Evolutionary conservation across 1,139 yeast species (phyloP).

Genomic region (Kodamaea sp.): DNA sequence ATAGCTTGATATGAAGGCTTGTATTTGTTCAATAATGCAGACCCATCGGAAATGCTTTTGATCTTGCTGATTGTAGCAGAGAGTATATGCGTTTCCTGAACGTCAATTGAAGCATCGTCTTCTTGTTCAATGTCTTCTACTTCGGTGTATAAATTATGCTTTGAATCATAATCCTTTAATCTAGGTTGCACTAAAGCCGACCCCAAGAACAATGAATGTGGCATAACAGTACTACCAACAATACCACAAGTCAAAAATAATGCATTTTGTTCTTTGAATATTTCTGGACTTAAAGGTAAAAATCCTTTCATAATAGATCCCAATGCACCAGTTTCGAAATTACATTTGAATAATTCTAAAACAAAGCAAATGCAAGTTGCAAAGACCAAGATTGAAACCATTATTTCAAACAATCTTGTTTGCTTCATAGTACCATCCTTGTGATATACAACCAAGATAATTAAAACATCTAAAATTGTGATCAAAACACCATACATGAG

Average conservation of each 20-base stretch:
- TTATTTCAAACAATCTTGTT: slow-evolving; percentile 61
- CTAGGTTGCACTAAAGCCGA: slow-evolving; percentile 76
- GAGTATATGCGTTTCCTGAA: slow-evolving; percentile 10
- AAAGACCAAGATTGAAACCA: slow-evolving; percentile 60
- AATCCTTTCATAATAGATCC: slow-evolving; percentile 52
- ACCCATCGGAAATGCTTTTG: slow-evolving; percentile 36
- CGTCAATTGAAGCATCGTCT: slow-evolving; percentile 13
- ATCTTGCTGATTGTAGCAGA: slow-evolving; percentile 28
- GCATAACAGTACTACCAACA: slow-evolving; percentile 82
- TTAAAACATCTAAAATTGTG: slow-evolving; percentile 69
- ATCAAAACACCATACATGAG: slow-evolving; percentile 62
- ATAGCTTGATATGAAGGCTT: slow-evolving; percentile 66
- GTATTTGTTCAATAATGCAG: slow-evolving; percentile 32
- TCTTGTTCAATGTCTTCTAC: slow-evolving; percentile 16
- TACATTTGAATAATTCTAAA: slow-evolving; percentile 54
- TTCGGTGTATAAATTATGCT: slow-evolving; percentile 32
- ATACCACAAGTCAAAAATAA: slow-evolving; percentile 68
- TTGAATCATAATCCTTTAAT: slow-evolving; percentile 58
- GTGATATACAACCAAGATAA: slow-evolving; percentile 64
- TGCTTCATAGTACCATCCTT: slow-evolving; percentile 68
- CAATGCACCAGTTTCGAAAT: slow-evolving; percentile 35
- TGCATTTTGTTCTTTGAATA: slow-evolving; percentile 55
- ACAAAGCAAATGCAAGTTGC: slow-evolving; percentile 66
- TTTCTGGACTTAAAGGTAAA: slow-evolving; percentile 47
- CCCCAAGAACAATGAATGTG: slow-evolving; percentile 72